Evolutionary conservation across 495 filamentous ascomycete genomes (phyloP).

Genomic region (Neurospora intermedia): DNA sequence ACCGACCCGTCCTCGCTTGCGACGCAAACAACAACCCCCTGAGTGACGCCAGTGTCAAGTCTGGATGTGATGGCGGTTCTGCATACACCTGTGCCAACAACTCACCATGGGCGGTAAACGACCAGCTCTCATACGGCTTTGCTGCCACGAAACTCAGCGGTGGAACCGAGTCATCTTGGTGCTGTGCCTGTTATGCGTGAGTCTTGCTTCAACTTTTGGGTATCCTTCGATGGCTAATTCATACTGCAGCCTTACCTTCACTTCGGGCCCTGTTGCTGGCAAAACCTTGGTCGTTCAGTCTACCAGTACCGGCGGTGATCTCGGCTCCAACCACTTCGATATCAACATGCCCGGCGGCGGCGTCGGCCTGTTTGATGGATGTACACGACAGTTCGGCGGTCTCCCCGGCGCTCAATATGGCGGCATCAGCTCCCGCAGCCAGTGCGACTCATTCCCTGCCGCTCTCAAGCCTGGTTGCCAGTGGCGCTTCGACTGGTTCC

Average conservation of each 20-base stretch:
- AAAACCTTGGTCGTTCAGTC: conserved; percentile 53
- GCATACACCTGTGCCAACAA: conserved; percentile 46
- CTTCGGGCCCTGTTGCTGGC: conserved; percentile 32
- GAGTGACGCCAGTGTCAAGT: conserved; percentile 15
- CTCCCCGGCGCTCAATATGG: conserved; percentile 46
- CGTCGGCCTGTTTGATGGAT: conserved; percentile 46
- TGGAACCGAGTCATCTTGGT: conserved; percentile 37
- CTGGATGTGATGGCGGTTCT: conserved; percentile 31
- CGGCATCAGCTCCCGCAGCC: conserved; percentile 36
- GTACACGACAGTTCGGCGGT: conserved; percentile 40
- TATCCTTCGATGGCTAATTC: conserved; percentile 1
- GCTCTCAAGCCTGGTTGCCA: conserved; percentile 42
- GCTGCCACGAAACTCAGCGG: conserved; percentile 39
- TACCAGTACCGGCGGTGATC: conserved; percentile 51
- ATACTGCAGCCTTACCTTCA: conserved; percentile 23
- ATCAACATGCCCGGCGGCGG: conserved; percentile 48
- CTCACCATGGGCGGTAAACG: conserved; percentile 42
- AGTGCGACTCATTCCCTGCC: conserved; percentile 40
- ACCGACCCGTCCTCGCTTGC: conserved; percentile 39
- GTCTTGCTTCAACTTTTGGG: conserved; percentile 19
- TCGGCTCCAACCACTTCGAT: conserved; percentile 48
- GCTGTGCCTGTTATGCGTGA: conserved; percentile 46
- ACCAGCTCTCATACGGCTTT: conserved; percentile 44
- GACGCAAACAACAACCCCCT: conserved; percentile 38
- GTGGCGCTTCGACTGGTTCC: conserved; percentile 52